Evolutionary conservation across 2,329 filamentous ascomycete species (phyloP).

Genomic region (Calonectria pseudoreteaudii): DNA sequence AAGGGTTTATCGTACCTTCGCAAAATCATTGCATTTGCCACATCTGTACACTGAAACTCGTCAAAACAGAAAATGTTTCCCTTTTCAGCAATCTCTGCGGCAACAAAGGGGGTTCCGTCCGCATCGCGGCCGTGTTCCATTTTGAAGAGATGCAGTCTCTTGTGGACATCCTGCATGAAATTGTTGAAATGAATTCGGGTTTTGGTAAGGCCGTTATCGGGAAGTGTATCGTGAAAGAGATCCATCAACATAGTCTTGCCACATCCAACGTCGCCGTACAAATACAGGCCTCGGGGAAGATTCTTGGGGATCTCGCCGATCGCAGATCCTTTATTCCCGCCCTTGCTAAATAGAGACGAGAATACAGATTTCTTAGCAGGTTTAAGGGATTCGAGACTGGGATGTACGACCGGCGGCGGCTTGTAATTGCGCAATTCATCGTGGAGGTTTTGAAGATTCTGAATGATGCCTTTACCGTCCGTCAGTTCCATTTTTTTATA

Average conservation of each 20-base stretch:
- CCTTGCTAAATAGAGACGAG: constrained; percentile 71
- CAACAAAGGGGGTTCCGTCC: constrained; percentile 91
- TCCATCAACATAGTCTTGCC: constrained; percentile 99
- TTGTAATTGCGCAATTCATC: constrained; percentile 81
- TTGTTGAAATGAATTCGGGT: constrained; percentile 98
- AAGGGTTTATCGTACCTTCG: constrained; percentile 64
- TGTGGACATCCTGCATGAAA: constrained; percentile 99
- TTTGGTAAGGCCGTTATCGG: constrained; percentile 81
- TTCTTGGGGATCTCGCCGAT: constrained; percentile 72
- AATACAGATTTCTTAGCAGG: constrained; percentile 66
- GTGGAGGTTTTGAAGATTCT: constrained; percentile 89
- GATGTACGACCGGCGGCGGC: constrained; percentile 80
- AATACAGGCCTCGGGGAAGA: constrained; percentile 89
- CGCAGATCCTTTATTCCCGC: constrained; percentile 50
- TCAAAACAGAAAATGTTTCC: constrained; percentile 95
- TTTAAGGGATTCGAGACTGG: constrained; percentile 77
- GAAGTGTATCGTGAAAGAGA: constrained; percentile 94
- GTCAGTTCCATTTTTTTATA: constrained; percentile 26
- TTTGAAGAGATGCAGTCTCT: constrained; percentile 89
- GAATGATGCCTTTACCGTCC: constrained; percentile 77
- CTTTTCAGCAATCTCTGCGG: constrained; percentile 90
- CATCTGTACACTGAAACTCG: constrained; percentile 98
- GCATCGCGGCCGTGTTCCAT: constrained; percentile 89
- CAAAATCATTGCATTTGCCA: constrained; percentile 98
- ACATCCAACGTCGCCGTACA: constrained; percentile 96